Percentiles rank a stretch among this genome's conserved stretches.
Conservation (phyloP, 306 rosid species). For the Adenanthera pavonina region DNA sequence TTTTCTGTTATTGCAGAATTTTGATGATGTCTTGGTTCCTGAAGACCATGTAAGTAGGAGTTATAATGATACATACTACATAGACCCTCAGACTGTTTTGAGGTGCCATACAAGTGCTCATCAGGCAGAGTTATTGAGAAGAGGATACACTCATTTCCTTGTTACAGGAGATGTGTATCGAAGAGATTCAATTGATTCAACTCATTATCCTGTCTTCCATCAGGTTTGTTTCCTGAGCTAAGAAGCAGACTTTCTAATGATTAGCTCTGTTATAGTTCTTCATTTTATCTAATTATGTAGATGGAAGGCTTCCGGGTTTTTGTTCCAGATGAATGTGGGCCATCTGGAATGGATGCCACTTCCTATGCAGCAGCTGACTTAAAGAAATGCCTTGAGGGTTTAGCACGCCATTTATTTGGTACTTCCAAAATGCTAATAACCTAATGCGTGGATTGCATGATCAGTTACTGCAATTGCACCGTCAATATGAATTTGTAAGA, state of each 20-base stretch:
- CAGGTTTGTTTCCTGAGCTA: constrained; percentile 58
- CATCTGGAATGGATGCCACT: constrained; percentile 77
- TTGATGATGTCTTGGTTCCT: constrained; percentile 98
- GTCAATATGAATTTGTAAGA: constrained; percentile 28
- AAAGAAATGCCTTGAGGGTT: constrained; percentile 96
- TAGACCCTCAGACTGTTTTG: constrained; percentile 81
- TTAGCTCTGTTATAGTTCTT: constrained; percentile 30
- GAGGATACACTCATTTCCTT: constrained; percentile 86
- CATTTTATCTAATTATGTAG: constrained; percentile 49
- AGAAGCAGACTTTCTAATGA: constrained; percentile 28
- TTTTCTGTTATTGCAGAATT: constrained; percentile 70
- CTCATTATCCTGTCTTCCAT: constrained; percentile 97
- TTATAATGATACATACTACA: constrained; percentile 88
- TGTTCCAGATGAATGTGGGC: constrained; percentile 75
- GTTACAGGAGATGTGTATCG: constrained; percentile 98
- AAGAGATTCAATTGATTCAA: constrained; percentile 97
- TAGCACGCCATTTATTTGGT: constrained; percentile 94
- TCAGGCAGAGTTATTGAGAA: constrained; percentile 86
- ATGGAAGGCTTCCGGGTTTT: constrained; percentile 98
- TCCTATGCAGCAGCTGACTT: constrained; percentile 82
- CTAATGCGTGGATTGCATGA: constrained; percentile 16
- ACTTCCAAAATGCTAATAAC: constrained; percentile 33
- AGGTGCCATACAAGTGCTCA: constrained; percentile 99
- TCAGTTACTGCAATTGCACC: constrained; percentile 34
- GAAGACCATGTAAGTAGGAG: constrained; percentile 93